Evolutionary conservation across 139 green algal genomes (phyloP), one percentile per base, ranked within the genome.

Genomic region (Closterium sp.): DNA sequence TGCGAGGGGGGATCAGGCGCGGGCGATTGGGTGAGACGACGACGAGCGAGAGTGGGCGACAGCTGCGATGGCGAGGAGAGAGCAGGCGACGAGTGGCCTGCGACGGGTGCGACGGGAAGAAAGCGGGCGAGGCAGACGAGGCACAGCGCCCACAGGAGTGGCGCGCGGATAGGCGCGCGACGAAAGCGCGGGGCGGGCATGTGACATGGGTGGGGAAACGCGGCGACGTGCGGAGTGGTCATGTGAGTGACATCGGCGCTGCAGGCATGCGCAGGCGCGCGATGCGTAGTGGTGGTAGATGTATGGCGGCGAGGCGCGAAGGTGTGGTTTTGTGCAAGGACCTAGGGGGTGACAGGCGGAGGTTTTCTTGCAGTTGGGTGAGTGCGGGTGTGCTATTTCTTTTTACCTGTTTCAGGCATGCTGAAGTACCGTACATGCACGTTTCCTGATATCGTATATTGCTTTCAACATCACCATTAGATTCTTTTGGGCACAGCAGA

Each of bases 101-200:
- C 62, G 62, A 2, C 42, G 42, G 42, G 42, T 13, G 42, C 42
- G 42, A 7, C 62, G 19, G 62, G 62, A 24, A 79, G 2, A 24
- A 27, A 4, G 62, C 62, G 19, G 62, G 27, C 62, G 62, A 79
- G 62, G 62, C 62, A 79, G 17, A 79, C 2, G 17, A 79, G 62
- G 94, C 38, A 50, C 7, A 90, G 92, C 95, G 24, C 99, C 94
- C 50, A 99, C 98, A 62, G 99, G 97, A 0, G 98, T 97, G 92
- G 99, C 99, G 5, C 92, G 38, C 38, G 38, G 38, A 50, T 11
- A 50, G 38, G 38, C 5, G 38, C 38, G 38, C 38, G 38, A 50
- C 38, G 38, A 50, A 9, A 17, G 7, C 38, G 38, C 38, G 92
- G 29, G 98, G 24, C n/a, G 92, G 30, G 93, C 98, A 98, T 21